These are phyloP conservation scores for Leccinum disarticulatum DNA, from an alignment of 768 basidiomycete species.

Conservation along the genomic window DNA sequence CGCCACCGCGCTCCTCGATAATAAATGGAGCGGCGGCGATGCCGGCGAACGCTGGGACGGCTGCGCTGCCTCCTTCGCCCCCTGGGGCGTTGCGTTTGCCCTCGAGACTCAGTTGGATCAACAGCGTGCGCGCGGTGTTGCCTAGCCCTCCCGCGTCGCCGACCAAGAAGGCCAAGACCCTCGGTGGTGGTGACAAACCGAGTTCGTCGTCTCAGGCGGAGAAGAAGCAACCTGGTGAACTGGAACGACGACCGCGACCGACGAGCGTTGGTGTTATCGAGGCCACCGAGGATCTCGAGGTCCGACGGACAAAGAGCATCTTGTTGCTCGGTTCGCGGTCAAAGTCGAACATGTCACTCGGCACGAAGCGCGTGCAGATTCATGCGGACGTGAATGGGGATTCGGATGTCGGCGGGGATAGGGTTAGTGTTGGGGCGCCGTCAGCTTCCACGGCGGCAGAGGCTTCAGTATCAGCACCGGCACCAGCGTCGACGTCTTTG, in stretches of 20 bases:
- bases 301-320: constrained; percentile 34
- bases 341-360: constrained; percentile 23
- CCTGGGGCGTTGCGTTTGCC: constrained; percentile 33
- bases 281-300: constrained; percentile 24
- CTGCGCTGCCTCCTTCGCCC: constrained; percentile 25
- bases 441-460: neutral
- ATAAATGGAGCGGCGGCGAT: constrained; percentile 2
- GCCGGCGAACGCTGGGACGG: constrained; percentile 1
- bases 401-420: constrained; percentile 1
- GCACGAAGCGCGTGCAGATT: constrained; percentile 30
- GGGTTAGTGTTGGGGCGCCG: neutral
- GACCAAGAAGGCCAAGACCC: constrained; percentile 7
- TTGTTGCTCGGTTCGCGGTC: constrained; percentile 30
- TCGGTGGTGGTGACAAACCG: neutral
- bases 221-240: constrained; percentile 8
- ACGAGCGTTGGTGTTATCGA: constrained; percentile 33
- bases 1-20: constrained; percentile 10
- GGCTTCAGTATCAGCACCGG: neutral
- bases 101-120: constrained; percentile 33
- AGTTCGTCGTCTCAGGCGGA: constrained; percentile 9
- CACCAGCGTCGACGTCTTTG: neutral
- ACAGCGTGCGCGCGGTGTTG: constrained; percentile 23
- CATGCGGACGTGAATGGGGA: constrained; percentile 27
- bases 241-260: constrained; percentile 19
- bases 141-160: constrained; percentile 35